Conservation (phyloP, 805 yeast genomes). For the Babjeviella inositovora region DNA sequence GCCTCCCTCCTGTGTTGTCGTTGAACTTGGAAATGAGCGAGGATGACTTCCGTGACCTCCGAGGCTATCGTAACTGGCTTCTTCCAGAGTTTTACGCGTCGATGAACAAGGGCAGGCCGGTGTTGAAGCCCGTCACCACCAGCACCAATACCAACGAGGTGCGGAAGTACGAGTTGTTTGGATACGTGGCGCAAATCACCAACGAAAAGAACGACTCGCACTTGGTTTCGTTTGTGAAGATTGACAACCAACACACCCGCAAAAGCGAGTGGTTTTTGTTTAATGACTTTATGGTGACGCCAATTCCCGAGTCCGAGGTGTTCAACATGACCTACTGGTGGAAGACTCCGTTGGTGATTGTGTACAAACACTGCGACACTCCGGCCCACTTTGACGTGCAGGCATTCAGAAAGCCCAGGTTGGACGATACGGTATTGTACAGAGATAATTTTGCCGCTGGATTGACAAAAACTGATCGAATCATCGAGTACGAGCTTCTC, state of each 20-base stretch:
- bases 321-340: slow-evolving; percentile 56
- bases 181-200: slow-evolving; percentile 56
- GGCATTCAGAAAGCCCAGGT: slow-evolving; percentile 26
- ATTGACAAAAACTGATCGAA: slow-evolving; percentile 37
- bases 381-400: slow-evolving; percentile 24
- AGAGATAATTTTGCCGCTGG: slow-evolving; percentile 63
- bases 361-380: slow-evolving; percentile 39
- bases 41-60: slow-evolving; percentile 35
- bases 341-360: slow-evolving; percentile 67
- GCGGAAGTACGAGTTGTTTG: slow-evolving; percentile 43
- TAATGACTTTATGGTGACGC: slow-evolving; percentile 80
- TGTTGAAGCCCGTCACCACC: slow-evolving; percentile 15
- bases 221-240: slow-evolving; percentile 40
- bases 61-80: slow-evolving; percentile 38
- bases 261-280: slow-evolving; percentile 56
- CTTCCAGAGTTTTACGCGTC: slow-evolving; percentile 41
- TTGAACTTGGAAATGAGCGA: slow-evolving; percentile 40
- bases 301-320: slow-evolving; percentile 63
- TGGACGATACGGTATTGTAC: slow-evolving; percentile 54
- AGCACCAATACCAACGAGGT: slow-evolving; percentile 6
- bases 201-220: slow-evolving; percentile 42
- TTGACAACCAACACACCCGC: slow-evolving; percentile 17
- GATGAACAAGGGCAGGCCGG: slow-evolving; percentile 16
- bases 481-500: slow-evolving; percentile 52
- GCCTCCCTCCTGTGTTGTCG: slow-evolving; percentile 48